These are phyloP conservation scores for Crataegus laevigata DNA, from an alignment of 306 rosid genomes.

Conservation along the genomic window DNA sequence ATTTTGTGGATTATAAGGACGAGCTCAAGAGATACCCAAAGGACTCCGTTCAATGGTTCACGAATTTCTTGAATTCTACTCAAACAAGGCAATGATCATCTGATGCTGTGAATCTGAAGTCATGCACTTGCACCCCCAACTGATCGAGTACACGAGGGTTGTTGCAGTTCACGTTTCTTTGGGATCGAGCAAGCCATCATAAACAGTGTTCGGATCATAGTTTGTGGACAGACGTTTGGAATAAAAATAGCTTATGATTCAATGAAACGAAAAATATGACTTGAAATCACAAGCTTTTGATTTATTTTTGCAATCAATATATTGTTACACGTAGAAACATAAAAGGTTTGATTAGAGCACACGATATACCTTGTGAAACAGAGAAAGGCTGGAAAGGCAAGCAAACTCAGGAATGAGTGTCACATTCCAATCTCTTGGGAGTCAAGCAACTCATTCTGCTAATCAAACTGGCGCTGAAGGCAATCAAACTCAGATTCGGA, in stretches of 20 bases:
- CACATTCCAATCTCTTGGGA: neutral
- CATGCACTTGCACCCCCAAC: neutral
- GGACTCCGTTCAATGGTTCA: constrained; percentile 64
- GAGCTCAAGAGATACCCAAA: constrained; percentile 87
- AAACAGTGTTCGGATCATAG: neutral
- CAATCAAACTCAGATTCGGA: too few relatives aligned
- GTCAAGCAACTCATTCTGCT: neutral
- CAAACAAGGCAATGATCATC: neutral
- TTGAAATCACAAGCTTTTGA: neutral
- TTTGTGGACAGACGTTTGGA: neutral
- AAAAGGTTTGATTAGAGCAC: neutral
- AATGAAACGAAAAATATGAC: neutral
- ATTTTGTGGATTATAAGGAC: constrained; percentile 59
- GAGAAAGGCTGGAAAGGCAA: neutral
- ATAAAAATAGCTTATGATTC: neutral
- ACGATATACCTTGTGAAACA: neutral
- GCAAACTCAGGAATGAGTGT: too few relatives aligned
- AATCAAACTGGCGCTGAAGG: too few relatives aligned
- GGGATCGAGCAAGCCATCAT: neutral
- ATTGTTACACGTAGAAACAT: neutral
- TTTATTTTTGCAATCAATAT: neutral
- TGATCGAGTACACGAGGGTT: neutral
- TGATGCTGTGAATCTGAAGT: neutral
- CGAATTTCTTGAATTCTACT: constrained; percentile 49
- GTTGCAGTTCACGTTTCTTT: neutral